Evolutionary conservation across 2,329 filamentous ascomycete genomes (phyloP), one percentile per base, ranked within the genome.

Genomic region (Pyrenophora teres): DNA sequence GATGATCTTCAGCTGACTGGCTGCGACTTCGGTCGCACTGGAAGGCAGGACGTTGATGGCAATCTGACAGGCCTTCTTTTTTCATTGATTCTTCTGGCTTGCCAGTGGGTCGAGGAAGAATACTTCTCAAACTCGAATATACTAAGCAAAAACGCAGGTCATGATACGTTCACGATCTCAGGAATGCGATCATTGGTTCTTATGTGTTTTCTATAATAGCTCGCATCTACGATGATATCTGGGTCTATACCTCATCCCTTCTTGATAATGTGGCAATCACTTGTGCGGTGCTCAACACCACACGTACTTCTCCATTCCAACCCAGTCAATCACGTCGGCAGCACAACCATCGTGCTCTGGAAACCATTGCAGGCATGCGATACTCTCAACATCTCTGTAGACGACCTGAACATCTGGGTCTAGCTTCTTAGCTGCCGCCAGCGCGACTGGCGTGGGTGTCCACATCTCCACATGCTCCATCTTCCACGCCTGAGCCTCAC

Each of bases 1-100:
- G 88, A 94, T 94, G 91, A 95, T 94, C 90, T 94, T 88, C 81
- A 87, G 88, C 89, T 87, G 78, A 81, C 81, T 73, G 59, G 68
- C 78, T 82, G 87, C 83, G 83, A 85, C 85, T 87, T 92, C 79
- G 88, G 88, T 87, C 88, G 83, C 83, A 80, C 77, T 80, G 78
- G 77, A 80, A 79, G 88, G 88, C 88, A 89, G 89, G 89, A 88
- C 84, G 82, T 83, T 81, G 88, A 88, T 81, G 88, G 71, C 68
- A 84, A 88, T 92, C 90, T 94, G 90, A 93, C 90, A 90, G 89
- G 81, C 80, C 48, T 58, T 65, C 36, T 52, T 53, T 70, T 72
- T 72, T 70, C 69, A 64, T 70, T 68, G 65, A 63, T 46, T 40
- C 37, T 52, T 62, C 65, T 68, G 67, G 69, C 68, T 59, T 57